Percentiles rank a stretch among this genome's conserved stretches.
Evolutionary conservation across 2,329 filamentous ascomycete genomes (phyloP).

Genomic region (Aspergillus jensenii): DNA sequence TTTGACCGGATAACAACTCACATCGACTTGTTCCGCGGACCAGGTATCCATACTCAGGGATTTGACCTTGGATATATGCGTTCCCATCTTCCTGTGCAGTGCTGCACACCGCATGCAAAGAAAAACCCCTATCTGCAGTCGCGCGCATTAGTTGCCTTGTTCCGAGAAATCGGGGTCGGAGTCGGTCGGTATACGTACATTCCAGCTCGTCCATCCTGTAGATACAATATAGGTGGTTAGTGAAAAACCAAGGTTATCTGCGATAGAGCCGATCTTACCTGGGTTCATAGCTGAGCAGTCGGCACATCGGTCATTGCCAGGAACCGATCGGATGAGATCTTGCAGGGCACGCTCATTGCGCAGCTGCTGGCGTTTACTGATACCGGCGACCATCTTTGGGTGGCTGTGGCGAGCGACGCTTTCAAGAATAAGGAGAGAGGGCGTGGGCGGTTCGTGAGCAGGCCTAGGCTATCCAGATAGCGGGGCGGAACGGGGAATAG

Average conservation of each 20-base stretch:
- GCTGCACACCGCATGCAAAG: slow-evolving; percentile 96
- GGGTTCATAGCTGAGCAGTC: slow-evolving; percentile 91
- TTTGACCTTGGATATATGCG: slow-evolving; percentile 98
- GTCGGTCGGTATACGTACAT: slow-evolving; percentile 58
- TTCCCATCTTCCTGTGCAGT: slow-evolving; percentile 93
- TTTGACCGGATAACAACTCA: slow-evolving; percentile 51
- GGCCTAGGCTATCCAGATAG: slow-evolving; percentile 8
- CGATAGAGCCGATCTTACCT: slow-evolving; percentile 54
- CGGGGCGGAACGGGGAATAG: slow-evolving; percentile 14
- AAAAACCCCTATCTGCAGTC: slow-evolving; percentile 79
- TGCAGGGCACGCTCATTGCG: slow-evolving; percentile 92
- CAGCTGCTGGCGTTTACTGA: slow-evolving; percentile 96
- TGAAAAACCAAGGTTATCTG: not conserved
- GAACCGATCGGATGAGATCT: slow-evolving; percentile 78
- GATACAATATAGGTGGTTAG: slow-evolving; percentile 9
- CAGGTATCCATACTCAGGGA: slow-evolving; percentile 98
- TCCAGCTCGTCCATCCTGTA: slow-evolving; percentile 94
- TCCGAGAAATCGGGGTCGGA: not conserved
- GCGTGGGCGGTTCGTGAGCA: slow-evolving; percentile 3
- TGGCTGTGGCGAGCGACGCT: not conserved
- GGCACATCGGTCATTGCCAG: slow-evolving; percentile 90
- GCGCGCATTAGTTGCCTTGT: slow-evolving; percentile 15
- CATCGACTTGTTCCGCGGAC: slow-evolving; percentile 94
- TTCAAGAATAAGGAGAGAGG: not conserved
- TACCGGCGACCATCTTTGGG: slow-evolving; percentile 63